phyloP scores from a whole-genome alignment of 169 alveolate genomes.

The Eimeria falciformis region DNA sequence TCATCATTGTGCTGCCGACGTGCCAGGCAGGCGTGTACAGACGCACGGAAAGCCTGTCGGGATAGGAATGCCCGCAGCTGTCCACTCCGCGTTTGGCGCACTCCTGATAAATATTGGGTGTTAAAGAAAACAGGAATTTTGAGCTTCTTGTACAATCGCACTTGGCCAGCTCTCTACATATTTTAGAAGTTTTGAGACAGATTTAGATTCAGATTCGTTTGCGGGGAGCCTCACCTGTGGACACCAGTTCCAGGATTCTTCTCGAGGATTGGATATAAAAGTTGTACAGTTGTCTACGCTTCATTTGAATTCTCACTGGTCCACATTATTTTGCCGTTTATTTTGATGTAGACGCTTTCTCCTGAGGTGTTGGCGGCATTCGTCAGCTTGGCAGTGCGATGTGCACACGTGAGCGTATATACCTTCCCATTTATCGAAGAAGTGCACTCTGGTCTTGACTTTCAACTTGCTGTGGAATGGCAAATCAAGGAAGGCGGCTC shows the following conservation, averaged over 20 bases:
- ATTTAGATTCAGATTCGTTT: neutral
- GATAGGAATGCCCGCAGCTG: slow-evolving; percentile 76
- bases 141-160: no score
- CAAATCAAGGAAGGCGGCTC: slow-evolving; percentile 59
- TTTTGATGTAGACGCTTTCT: slow-evolving; percentile 63
- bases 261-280: neutral
- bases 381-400: neutral
- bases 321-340: slow-evolving; percentile 61
- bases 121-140: no score
- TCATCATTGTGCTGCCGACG: neutral
- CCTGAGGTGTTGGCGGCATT: neutral
- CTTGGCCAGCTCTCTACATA: slow-evolving; percentile 22
- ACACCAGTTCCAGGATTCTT: slow-evolving; percentile 56
- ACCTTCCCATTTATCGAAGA: slow-evolving; percentile 81
- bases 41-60: slow-evolving; percentile 72
- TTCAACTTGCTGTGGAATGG: slow-evolving; percentile 72
- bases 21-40: neutral
- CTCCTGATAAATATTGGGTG: neutral
- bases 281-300: neutral
- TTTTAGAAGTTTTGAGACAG: neutral
- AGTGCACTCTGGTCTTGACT: slow-evolving; percentile 77
- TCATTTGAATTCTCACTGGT: slow-evolving; percentile 7
- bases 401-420: neutral
- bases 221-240: slow-evolving; percentile 36
- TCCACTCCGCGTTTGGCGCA: slow-evolving; percentile 73